Evolutionary conservation across 164 flowering plant species (phyloP), one percentile per base, ranked within the genome.

Genomic region (Berberis vulgaris): DNA sequence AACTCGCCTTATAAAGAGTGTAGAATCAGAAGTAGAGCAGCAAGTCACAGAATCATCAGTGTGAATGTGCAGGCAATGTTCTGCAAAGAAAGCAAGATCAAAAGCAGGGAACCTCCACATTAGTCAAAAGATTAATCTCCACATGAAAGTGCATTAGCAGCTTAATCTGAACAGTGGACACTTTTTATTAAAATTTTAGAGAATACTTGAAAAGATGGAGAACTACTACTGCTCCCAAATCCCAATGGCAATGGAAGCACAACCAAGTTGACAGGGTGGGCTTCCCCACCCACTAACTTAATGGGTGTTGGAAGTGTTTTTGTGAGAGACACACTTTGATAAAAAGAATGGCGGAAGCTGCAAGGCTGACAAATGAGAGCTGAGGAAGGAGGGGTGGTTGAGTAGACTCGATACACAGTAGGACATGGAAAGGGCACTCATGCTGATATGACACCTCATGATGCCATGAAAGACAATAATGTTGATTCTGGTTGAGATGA

Each of bases 151-250:
- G 40, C 9, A 8, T 11, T 56, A 44, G 59, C 38, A 41, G 3
- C n/a, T 41, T 11, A 57, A 9, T 9, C 44, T 40, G 41, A 2
- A 26, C 26, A 41, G 45, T 41, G 60, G 13, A 38, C 11, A 60
- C 39, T 59, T 59, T 44, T 5, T 4, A 43, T 59, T 43, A 43
- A 0, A 44, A 12, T 3, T 42, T 57, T 2, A 38, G 52, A 62
- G 49, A 49, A 54, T 60, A 45, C 42, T 64, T 70, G 64, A 67
- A 57, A 40, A 46, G 11, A 10, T 39, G 38, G 66, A 62, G 56
- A 63, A 59, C 62, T 11, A 6, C 63, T 52, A 46, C 7, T 45
- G 11, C 10, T 26, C 2, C 1, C 3, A 3, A 50, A 7, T 60
- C 2, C 2, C 52, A 60, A 8, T 26, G 8, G 52, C n/a, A 45